phyloP scores from a whole-genome alignment of 2,329 filamentous ascomycete genomes.

The Scytalidium lignicola region DNA sequence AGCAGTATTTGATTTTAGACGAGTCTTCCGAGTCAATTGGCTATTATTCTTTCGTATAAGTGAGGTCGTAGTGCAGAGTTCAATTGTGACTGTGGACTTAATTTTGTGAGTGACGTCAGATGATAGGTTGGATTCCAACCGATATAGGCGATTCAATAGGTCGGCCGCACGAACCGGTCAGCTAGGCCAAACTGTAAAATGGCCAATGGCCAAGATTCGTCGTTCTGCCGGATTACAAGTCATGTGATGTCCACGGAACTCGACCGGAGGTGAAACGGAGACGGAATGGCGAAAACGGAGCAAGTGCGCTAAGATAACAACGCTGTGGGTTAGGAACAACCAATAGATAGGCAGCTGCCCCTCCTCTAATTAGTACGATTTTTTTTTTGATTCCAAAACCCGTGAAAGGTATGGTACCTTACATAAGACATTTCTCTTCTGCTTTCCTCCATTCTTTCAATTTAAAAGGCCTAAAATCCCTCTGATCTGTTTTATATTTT shows the following conservation, averaged over 20 bases:
- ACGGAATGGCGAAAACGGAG: neutral
- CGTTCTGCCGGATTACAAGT: neutral
- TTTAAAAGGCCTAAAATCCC: neutral
- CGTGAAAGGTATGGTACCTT: neutral
- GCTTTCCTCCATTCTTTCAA: neutral
- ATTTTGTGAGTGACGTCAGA: too few relatives aligned
- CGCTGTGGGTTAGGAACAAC: neutral
- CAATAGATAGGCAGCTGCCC: neutral
- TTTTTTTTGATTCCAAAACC: neutral
- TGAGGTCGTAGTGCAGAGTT: too few relatives aligned
- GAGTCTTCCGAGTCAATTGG: too few relatives aligned
- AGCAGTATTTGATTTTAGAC: too few relatives aligned
- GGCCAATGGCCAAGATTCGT: too few relatives aligned
- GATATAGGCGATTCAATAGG: too few relatives aligned
- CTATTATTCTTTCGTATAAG: too few relatives aligned
- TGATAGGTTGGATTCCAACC: too few relatives aligned
- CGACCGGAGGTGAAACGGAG: neutral
- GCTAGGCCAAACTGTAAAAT: too few relatives aligned
- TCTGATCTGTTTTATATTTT: too few relatives aligned
- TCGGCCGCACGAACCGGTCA: too few relatives aligned
- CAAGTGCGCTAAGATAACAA: neutral
- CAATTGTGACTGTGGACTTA: too few relatives aligned
- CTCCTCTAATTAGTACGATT: neutral
- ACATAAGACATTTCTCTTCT: neutral
- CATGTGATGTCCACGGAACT: neutral